phyloP scores from a whole-genome alignment of 2,329 filamentous ascomycete species.

The Ascocoryne sarcoides region DNA sequence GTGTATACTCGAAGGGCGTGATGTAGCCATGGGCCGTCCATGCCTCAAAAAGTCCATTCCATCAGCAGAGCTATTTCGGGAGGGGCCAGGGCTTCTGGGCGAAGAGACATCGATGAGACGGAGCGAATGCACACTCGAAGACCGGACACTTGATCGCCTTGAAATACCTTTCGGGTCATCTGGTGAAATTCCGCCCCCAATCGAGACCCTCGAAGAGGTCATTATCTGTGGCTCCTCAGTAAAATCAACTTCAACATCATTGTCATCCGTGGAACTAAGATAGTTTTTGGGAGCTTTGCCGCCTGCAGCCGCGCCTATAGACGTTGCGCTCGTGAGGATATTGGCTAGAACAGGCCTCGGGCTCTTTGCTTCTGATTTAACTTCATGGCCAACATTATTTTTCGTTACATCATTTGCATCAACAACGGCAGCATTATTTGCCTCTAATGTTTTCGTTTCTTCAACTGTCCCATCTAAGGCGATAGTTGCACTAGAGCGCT shows the following conservation, averaged over 20 bases:
- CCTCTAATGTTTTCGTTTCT: no score
- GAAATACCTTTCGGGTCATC: constrained; percentile 16
- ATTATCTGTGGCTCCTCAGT: constrained; percentile 29
- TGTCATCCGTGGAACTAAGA: constrained; percentile 11
- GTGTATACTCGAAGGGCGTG: constrained; percentile 19
- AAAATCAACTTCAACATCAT: constrained; percentile 21
- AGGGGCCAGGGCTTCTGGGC: constrained; percentile 18
- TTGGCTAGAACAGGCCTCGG: constrained; percentile 4
- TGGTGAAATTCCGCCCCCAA: constrained; percentile 21
- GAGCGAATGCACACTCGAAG: constrained; percentile 26
- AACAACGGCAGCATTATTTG: no score
- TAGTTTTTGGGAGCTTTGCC: constrained; percentile 17
- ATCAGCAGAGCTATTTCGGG: constrained; percentile 17
- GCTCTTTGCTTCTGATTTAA: background rate
- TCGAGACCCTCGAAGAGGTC: constrained; percentile 28
- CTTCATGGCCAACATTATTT: no score
- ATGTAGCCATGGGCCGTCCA: constrained; percentile 12
- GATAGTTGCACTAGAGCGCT: constrained; percentile 9
- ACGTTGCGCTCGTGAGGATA: constrained; percentile 13
- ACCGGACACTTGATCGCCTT: constrained; percentile 22
- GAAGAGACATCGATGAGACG: constrained; percentile 27
- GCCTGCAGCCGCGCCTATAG: constrained; percentile 16
- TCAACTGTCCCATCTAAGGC: no score
- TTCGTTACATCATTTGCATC: no score
- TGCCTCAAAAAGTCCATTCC: constrained; percentile 10